Evolutionary conservation across 192 early-diverging fungal species (phyloP).

Genomic region (Coemansia sp.): DNA sequence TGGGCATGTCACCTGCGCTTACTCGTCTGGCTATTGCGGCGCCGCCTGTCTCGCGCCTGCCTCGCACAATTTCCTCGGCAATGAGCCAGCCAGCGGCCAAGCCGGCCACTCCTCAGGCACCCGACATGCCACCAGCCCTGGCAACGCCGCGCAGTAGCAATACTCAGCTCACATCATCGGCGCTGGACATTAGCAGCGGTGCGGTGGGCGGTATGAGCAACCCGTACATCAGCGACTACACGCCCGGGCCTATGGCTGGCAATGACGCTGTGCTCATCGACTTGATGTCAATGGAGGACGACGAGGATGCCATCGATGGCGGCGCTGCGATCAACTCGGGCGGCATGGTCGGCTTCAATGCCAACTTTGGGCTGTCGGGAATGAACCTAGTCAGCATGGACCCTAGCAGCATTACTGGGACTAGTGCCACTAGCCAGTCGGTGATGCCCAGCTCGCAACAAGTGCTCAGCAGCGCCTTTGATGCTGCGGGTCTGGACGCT

Average conservation of each 20-base stretch:
- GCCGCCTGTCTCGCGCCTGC: slow-evolving; percentile 42
- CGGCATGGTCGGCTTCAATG: slow-evolving; percentile 53
- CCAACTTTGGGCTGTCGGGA: slow-evolving; percentile 47
- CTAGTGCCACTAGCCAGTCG: background rate
- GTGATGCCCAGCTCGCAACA: slow-evolving; percentile 33
- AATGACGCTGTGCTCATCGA: slow-evolving; percentile 49
- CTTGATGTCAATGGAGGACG: slow-evolving; percentile 52
- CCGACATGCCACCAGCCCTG: background rate
- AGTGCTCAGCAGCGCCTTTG: slow-evolving; percentile 49
- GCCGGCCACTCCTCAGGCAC: background rate
- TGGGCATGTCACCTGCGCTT: slow-evolving; percentile 44
- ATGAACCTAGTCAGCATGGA: slow-evolving; percentile 42
- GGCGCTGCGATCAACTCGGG: slow-evolving; percentile 32
- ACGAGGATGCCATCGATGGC: slow-evolving; percentile 30
- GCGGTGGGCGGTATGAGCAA: slow-evolving; percentile 42
- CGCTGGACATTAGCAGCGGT: slow-evolving; percentile 23
- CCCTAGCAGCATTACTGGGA: background rate
- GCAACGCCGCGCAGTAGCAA: slow-evolving; percentile 26
- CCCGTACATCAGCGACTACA: slow-evolving; percentile 49
- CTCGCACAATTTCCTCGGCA: slow-evolving; percentile 25
- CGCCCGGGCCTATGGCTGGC: slow-evolving; percentile 26
- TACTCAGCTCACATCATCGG: slow-evolving; percentile 36
- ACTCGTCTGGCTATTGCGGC: slow-evolving; percentile 43
- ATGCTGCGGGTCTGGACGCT: slow-evolving; percentile 48
- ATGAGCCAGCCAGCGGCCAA: slow-evolving; percentile 9